Conservation (phyloP, 164 flowering plant species). For the Berberis vulgaris region DNA sequence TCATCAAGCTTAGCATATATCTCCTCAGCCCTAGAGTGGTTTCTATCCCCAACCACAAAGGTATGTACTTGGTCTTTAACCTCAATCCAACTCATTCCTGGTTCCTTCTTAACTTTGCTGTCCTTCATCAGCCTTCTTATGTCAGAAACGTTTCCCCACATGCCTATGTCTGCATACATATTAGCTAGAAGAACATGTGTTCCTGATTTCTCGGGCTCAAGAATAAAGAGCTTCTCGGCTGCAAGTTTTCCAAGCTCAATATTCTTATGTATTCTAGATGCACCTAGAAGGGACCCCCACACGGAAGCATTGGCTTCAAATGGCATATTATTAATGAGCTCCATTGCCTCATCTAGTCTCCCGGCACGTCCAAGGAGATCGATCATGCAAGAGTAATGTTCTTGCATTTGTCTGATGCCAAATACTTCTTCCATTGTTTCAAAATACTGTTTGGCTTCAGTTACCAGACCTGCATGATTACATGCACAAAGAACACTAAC, state of each 20-base stretch:
- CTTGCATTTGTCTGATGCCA: constrained; percentile 4
- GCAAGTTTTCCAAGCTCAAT: constrained; percentile 3
- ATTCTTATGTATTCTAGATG: constrained; percentile 8
- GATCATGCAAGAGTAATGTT: constrained; percentile 9
- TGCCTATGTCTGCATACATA: constrained; percentile 1
- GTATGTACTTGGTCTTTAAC: constrained; percentile 7
- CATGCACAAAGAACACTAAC: constrained; percentile 7
- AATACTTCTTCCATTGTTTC: constrained; percentile 6
- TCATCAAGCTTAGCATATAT: constrained; percentile 9
- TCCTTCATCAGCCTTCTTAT: constrained; percentile 9
- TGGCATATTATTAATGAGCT: constrained; percentile 7
- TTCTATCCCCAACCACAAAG: constrained; percentile 7
- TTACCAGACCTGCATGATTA: constrained; percentile 11
- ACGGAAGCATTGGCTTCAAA: constrained; percentile 6
- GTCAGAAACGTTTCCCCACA: constrained; percentile 4
- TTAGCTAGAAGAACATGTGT: constrained; percentile 9
- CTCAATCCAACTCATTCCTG: constrained; percentile 11
- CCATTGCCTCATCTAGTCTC: constrained; percentile 7
- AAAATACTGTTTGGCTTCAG: constrained; percentile 5
- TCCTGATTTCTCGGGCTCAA: constrained; percentile 9
- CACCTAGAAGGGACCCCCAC: constrained; percentile 9
- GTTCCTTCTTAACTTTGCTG: constrained; percentile 9
- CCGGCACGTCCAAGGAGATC: background rate
- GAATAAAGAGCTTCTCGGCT: constrained; percentile 7
- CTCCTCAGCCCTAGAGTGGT: constrained; percentile 3